These are phyloP conservation scores for Lepraria neglecta DNA, from an alignment of 495 filamentous ascomycete genomes.

Conservation along the genomic window DNA sequence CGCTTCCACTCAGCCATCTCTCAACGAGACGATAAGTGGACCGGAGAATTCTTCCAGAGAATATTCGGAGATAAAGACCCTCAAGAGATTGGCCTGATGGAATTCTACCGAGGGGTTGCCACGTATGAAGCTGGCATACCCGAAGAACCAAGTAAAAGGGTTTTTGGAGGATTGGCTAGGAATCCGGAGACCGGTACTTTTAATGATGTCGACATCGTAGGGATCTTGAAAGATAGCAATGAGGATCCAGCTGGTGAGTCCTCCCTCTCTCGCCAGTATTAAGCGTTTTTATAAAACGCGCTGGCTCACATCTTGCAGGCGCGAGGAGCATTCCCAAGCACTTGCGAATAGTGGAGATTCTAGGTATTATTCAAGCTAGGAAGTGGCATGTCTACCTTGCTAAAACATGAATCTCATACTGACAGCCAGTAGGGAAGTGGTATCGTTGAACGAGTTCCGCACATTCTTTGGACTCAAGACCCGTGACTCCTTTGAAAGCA, in stretches of 20 bases:
- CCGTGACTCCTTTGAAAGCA: constrained; percentile 61
- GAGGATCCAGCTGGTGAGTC: constrained; percentile 35
- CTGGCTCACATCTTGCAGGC: constrained; percentile 33
- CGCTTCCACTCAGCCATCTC: constrained; percentile 44
- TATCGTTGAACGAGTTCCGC: constrained; percentile 70
- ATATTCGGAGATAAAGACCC: constrained; percentile 6
- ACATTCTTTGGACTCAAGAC: constrained; percentile 63
- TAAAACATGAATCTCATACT: constrained; percentile 24
- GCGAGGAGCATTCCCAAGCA: constrained; percentile 60
- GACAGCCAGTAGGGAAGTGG: constrained; percentile 46
- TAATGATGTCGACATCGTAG: constrained; percentile 24
- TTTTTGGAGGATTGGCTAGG: constrained; percentile 19
- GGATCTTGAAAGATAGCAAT: constrained; percentile 19
- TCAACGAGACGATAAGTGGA: constrained; percentile 43
- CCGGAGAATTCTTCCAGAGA: constrained; percentile 29
- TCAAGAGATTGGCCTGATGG: background rate
- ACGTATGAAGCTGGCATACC: constrained; percentile 16
- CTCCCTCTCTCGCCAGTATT: background rate
- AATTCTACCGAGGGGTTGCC: constrained; percentile 12
- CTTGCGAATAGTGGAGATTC: constrained; percentile 62
- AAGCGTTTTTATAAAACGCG: background rate
- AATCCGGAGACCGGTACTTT: constrained; percentile 16
- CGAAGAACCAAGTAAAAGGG: constrained; percentile 29
- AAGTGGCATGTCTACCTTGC: constrained; percentile 41
- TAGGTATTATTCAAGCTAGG: constrained; percentile 66